Evolutionary conservation across 352 stramenopile species (phyloP), one percentile per base, ranked within the genome.

Genomic region (Plasmopara muralis): DNA sequence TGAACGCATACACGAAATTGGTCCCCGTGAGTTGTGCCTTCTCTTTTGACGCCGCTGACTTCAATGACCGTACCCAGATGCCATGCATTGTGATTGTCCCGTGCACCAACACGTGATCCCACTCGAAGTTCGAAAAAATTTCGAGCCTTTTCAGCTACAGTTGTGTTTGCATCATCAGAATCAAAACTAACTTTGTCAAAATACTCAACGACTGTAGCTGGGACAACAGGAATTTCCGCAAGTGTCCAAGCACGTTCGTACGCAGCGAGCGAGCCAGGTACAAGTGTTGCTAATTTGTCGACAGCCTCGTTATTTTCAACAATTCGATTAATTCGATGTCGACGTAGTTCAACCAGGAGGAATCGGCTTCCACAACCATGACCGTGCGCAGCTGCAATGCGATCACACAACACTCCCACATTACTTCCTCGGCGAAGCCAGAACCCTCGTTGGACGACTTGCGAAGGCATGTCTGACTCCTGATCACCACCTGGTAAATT

Each of bases 241-340:
- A 87, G 49, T 3, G 63, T 83, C 77, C 77, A 87, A 29, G 79
- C 79, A 37, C 79, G 73, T 47, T 90, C 79, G 42, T 83, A 90
- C 0, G 77, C 77, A 43, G 71, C 72, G 20, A 90, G 39, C 12
- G 84, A 74, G 5, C 68, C 62, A n/a, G 80, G 64, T 3, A 58
- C 52, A 31, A 61, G 61, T 0, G 68, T 57, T 2, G 55, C 57
- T 4, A 90, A 41, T 35, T 62, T 72, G 34, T 90, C 75, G 13
- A 87, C 63, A 6, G 67, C 35, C 40, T 89, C 79, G 15, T 76
- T 64, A 14, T 68, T 66, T 34, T 87, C 75, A 46, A 90, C 57
- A 41, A 90, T 81, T 16, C 77, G 73, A 30, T 79, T 85, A 40
- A 90, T 90, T n/a, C 79, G 75, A 57, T 78, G 76, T 16, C 71